phyloP scores from a whole-genome alignment of 2,329 filamentous ascomycete species.

The Colletotrichum falcatum region DNA sequence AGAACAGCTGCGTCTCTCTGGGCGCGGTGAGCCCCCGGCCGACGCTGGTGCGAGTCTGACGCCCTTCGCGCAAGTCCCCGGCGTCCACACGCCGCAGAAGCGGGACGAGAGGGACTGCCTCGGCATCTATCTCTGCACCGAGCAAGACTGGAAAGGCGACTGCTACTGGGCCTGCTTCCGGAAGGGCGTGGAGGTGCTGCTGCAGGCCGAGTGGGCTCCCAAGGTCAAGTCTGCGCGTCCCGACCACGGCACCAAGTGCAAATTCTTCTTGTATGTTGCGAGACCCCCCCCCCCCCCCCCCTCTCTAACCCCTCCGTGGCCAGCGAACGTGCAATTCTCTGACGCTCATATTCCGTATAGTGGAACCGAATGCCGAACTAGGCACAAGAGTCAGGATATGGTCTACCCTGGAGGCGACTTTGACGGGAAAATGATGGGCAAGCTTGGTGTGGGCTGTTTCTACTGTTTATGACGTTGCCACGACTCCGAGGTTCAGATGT shows the following conservation, averaged over 20 bases:
- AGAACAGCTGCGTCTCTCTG: neutral
- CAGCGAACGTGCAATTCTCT: neutral
- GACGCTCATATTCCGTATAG: neutral
- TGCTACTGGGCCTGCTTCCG: conserved; percentile 11
- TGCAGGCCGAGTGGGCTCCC: neutral
- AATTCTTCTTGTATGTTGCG: conserved; percentile 10
- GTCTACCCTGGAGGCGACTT: neutral
- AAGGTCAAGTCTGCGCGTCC: conserved; percentile 4
- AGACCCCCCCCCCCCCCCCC: too few relatives aligned
- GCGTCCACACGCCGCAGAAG: neutral
- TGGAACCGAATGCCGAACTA: neutral
- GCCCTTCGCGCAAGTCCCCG: neutral
- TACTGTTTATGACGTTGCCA: neutral
- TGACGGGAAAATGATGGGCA: neutral
- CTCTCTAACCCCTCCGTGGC: too few relatives aligned
- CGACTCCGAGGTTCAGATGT: accelerated
- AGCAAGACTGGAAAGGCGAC: neutral
- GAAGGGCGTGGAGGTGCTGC: neutral
- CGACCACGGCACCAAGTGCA: neutral
- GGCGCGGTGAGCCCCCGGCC: neutral
- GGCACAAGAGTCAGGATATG: neutral
- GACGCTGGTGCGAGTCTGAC: neutral
- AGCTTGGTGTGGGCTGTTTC: neutral
- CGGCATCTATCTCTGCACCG: neutral
- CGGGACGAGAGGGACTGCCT: neutral